Percentiles rank a stretch among this genome's conserved stretches.
Conservation (phyloP, 257 asterid genomes). For the Scutellaria baicalensis region DNA sequence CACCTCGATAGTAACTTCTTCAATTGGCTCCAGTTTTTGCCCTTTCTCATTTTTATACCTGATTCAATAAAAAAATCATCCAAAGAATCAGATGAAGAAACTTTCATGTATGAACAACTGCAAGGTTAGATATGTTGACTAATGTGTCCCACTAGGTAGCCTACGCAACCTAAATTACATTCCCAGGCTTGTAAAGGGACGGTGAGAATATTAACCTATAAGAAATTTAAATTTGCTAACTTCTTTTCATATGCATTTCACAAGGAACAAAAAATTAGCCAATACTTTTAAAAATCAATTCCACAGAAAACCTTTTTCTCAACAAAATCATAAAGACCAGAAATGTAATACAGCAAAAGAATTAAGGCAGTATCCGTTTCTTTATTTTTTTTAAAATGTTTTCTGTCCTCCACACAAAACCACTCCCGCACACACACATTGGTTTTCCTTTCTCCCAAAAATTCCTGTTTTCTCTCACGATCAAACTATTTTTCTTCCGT, state of each 20-base stretch:
- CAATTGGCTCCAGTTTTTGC: conserved; percentile 90
- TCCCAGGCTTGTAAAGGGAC: neutral
- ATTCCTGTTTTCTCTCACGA: neutral
- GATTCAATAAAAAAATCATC: conserved; percentile 3
- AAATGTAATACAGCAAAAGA: neutral
- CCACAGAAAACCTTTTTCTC: too few species aligned
- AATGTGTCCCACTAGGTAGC: neutral
- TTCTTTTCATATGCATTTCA: neutral
- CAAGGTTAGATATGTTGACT: neutral
- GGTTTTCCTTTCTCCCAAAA: neutral
- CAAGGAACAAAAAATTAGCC: neutral
- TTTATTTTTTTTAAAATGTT: too few species aligned
- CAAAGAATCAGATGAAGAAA: neutral
- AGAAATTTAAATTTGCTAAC: neutral
- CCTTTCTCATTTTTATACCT: conserved; percentile 84
- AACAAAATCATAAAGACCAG: neutral
- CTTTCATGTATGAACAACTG: neutral
- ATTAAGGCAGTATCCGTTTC: too few species aligned
- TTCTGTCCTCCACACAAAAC: neutral
- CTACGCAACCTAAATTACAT: neutral
- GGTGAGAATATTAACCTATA: neutral
- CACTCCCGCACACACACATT: neutral
- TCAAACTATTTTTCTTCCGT: neutral
- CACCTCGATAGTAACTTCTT: conserved; percentile 99
- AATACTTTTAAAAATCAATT: too few species aligned